Conservation (phyloP, 257 asterid genomes). For the Eucommia ulmoides region DNA sequence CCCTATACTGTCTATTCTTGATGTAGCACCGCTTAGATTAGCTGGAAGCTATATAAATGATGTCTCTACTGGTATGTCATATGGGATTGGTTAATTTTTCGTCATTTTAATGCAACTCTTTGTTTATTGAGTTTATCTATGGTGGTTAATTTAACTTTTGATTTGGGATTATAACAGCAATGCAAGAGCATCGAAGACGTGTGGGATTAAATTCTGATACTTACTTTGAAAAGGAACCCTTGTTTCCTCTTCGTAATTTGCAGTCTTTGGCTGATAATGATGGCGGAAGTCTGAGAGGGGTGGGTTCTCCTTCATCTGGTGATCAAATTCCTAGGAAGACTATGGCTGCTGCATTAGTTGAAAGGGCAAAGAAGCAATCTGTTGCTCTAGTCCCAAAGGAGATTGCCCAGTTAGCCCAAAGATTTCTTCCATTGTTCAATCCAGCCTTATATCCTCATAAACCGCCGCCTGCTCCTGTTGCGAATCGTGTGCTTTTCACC, state of each 20-base stretch:
- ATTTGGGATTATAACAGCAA: slow-evolving; percentile 34
- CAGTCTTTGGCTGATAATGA: slow-evolving; percentile 30
- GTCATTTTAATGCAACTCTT: slow-evolving; percentile 5
- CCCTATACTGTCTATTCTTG: slow-evolving; percentile 55
- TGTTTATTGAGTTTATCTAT: slow-evolving; percentile 10
- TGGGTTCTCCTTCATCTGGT: slow-evolving; percentile 24
- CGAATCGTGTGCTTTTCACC: slow-evolving; percentile 85
- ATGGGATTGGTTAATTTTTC: slow-evolving; percentile 10
- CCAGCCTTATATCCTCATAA: slow-evolving; percentile 84
- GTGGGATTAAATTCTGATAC: slow-evolving; percentile 38
- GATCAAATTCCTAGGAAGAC: slow-evolving; percentile 47
- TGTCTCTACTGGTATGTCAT: slow-evolving; percentile 60
- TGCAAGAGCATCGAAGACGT: slow-evolving; percentile 33
- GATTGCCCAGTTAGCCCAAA: slow-evolving; percentile 68
- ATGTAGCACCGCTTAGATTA: slow-evolving; percentile 86
- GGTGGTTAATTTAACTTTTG: slow-evolving; percentile 11
- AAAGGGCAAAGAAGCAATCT: slow-evolving; percentile 65
- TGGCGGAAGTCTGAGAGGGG: slow-evolving; percentile 21
- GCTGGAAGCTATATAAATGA: slow-evolving; percentile 63
- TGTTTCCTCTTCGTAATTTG: slow-evolving; percentile 51
- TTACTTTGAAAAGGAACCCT: slow-evolving; percentile 46
- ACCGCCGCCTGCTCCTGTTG: slow-evolving; percentile 76
- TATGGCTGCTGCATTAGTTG: slow-evolving; percentile 80
- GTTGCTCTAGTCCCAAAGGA: slow-evolving; percentile 78
- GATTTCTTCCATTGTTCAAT: slow-evolving; percentile 77